Evolutionary conservation across 495 filamentous ascomycete species (phyloP).

Genomic region (Aspergillus coremiiformis): DNA sequence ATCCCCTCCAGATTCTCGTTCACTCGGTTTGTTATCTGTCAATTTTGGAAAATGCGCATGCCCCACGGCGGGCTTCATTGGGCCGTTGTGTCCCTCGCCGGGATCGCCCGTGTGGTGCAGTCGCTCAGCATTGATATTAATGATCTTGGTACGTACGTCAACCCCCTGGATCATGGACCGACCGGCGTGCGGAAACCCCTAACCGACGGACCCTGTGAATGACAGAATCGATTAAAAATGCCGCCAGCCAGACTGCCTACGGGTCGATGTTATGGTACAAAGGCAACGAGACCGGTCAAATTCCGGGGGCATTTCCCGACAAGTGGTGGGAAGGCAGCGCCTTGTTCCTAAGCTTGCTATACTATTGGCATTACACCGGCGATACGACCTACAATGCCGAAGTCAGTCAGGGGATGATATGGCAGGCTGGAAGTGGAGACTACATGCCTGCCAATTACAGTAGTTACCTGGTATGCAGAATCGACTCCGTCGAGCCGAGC

Average conservation of each 20-base stretch:
- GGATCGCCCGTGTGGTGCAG: neutral
- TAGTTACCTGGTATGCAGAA: slow-evolving; percentile 26
- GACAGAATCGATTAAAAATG: slow-evolving; percentile 57
- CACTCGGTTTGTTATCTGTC: neutral
- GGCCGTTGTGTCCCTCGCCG: neutral
- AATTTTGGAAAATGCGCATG: neutral
- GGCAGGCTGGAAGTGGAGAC: slow-evolving; percentile 42
- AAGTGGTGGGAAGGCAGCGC: slow-evolving; percentile 80
- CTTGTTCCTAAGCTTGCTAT: slow-evolving; percentile 43
- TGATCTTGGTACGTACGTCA: neutral
- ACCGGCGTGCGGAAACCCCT: neutral
- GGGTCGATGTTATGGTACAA: slow-evolving; percentile 66
- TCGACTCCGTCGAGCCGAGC: neutral
- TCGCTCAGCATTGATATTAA: neutral
- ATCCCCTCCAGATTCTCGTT: neutral
- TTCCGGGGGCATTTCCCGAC: slow-evolving; percentile 48
- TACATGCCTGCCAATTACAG: slow-evolving; percentile 43
- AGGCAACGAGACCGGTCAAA: slow-evolving; percentile 55
- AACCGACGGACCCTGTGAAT: neutral
- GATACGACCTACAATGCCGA: slow-evolving; percentile 47
- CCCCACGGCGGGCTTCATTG: neutral
- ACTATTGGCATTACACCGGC: slow-evolving; percentile 52
- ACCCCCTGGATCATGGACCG: neutral
- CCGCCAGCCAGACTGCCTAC: slow-evolving; percentile 50
- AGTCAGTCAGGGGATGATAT: slow-evolving; percentile 41